These are phyloP conservation scores for Puccinia horiana DNA, from an alignment of 1,284 basidiomycete genomes.

Conservation along the genomic window DNA sequence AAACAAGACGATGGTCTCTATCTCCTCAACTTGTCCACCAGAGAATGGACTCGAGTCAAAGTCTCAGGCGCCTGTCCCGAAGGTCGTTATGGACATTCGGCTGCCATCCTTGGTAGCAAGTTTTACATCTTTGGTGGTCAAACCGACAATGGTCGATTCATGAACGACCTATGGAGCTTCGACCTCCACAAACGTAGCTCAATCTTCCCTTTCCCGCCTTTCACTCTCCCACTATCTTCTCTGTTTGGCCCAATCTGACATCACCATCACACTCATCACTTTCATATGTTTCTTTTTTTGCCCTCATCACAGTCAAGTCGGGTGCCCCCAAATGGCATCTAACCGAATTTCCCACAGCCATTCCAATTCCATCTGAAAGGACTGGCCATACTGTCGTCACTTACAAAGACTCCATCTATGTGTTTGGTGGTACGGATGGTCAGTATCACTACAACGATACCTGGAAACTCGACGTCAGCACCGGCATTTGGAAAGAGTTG, in stretches of 20 bases:
- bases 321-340: constrained; percentile 56
- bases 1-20: constrained; percentile 91
- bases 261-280: constrained; percentile 29
- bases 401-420: constrained; percentile 77
- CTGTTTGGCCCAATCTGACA: not conserved
- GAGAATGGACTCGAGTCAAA: constrained; percentile 89
- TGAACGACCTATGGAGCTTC: constrained; percentile 95
- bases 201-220: not conserved
- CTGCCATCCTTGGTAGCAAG: constrained; percentile 84
- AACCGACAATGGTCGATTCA: constrained; percentile 78
- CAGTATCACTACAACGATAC: constrained; percentile 99
- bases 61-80: constrained; percentile 74
- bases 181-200: constrained; percentile 81
- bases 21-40: constrained; percentile 85
- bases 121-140: constrained; percentile 98
- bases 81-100: constrained; percentile 93
- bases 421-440: constrained; percentile 97
- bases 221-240: not conserved
- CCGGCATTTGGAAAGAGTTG: constrained; percentile 84
- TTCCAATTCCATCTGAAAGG: constrained; percentile 86
- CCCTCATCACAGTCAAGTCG: constrained; percentile 63
- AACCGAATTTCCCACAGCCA: constrained; percentile 61
- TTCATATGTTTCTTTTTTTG: not conserved
- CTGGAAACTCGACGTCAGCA: constrained; percentile 87
- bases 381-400: constrained; percentile 92